phyloP scores from a whole-genome alignment of 225 moss, liverwort and hornwort species.

The Asterella californica region DNA sequence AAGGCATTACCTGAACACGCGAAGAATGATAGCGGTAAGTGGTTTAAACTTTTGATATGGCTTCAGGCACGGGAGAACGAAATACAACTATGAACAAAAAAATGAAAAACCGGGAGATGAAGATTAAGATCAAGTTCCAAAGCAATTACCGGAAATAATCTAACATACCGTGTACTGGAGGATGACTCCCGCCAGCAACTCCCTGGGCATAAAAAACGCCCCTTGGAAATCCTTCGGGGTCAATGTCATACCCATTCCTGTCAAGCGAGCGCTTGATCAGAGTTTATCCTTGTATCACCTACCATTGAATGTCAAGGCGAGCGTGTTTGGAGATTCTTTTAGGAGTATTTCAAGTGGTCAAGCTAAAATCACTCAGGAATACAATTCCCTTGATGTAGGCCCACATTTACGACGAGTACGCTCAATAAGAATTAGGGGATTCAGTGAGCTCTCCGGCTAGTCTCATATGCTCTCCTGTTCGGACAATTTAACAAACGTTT shows the following conservation, averaged over 20 bases:
- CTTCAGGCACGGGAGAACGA: neutral
- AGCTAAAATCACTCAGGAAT: conserved; percentile 46
- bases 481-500: neutral
- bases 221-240: conserved; percentile 69
- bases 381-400: conserved; percentile 45
- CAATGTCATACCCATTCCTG: conserved; percentile 81
- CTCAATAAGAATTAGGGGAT: conserved; percentile 64
- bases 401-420: conserved; percentile 70
- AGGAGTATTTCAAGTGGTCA: conserved; percentile 38
- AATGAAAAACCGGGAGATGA: neutral
- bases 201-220: conserved; percentile 75
- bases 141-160: neutral
- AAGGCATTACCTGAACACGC: conserved; percentile 65
- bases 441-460: neutral
- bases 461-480: neutral
- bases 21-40: neutral
- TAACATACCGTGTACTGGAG: conserved; percentile 70
- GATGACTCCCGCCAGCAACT: conserved; percentile 63
- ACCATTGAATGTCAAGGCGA: neutral
- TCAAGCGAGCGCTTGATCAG: neutral
- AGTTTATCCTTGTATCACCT: neutral
- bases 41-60: neutral
- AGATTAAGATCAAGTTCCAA: too few relatives aligned
- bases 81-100: neutral
- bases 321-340: conserved; percentile 42